Conservation (phyloP, 2,329 filamentous ascomycete genomes). For the Nemania sp. region DNA sequence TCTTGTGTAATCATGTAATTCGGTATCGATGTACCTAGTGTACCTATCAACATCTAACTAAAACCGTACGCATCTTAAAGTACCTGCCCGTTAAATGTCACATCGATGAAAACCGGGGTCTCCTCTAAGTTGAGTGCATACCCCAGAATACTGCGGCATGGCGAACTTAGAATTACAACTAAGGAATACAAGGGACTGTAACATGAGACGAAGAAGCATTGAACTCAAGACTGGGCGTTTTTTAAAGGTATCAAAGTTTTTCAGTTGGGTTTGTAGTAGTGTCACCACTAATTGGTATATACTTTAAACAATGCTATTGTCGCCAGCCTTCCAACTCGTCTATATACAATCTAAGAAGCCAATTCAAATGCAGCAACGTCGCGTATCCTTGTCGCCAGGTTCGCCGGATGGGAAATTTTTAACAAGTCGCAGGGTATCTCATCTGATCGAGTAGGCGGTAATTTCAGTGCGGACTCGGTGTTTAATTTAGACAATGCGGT, state of each 20-base stretch:
- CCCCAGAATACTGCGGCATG: no score
- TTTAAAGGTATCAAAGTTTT: conserved; percentile 9
- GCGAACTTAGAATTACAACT: no score
- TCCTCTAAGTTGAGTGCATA: no score
- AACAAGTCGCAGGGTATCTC: conserved; percentile 15
- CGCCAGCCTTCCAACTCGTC: conserved; percentile 18
- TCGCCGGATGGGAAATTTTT: conserved; percentile 10
- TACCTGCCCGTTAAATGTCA: no score
- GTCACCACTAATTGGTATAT: conserved; percentile 18
- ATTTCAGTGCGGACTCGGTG: background rate
- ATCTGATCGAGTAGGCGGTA: conserved; percentile 1
- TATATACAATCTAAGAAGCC: conserved; percentile 27
- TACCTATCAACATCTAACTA: no score
- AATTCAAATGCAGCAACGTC: conserved; percentile 2
- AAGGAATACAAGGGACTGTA: no score
- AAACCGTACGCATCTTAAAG: no score
- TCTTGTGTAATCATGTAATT: no score
- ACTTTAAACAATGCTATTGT: conserved; percentile 19
- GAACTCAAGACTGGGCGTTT: background rate
- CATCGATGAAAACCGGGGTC: no score
- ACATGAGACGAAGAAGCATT: background rate
- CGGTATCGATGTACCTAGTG: no score
- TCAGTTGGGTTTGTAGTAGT: conserved; percentile 22
- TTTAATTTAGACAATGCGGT: conserved; percentile 28
- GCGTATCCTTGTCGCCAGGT: conserved; percentile 18